Evolutionary conservation across 306 rosid genomes (phyloP), one percentile per base, ranked within the genome.

Genomic region (Senna tora): DNA sequence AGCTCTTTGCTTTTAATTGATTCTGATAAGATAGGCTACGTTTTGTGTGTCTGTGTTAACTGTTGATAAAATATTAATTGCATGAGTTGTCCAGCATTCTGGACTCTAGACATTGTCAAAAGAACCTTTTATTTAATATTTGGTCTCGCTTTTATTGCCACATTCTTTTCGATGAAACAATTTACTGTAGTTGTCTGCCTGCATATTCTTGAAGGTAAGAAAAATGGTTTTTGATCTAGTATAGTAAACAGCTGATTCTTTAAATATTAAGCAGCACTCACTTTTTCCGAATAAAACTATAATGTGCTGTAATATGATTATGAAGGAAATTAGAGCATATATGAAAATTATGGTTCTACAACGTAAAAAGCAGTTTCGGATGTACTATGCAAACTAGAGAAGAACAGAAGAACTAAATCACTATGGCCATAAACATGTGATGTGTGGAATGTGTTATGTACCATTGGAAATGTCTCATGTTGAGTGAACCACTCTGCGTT

Each of bases 21-120:
- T 14, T 17, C 9, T 62, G 16, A 9, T 11, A 16, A 5, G 55
- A 19, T 39, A 19, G 8, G 16, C 19, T 46, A 11, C 39, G 51
- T 22, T 62, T n/a, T n/a, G n/a, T n/a, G n/a, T n/a, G n/a, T n/a
- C n/a, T n/a, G n/a, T n/a, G n/a, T n/a, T n/a, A n/a, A n/a, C n/a
- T n/a, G n/a, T n/a, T n/a, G 30, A 25, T 25, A 3, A 25, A 25
- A 25, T 17, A 5, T 14, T 12, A 25, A 55, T 28, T 8, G 2
- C 25, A 55, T 16, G 25, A 28, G 25, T 55, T 55, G 61, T 25
- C 61, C 61, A 13, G 61, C 61, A 12, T 28, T 55, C 38, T 55
- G 61, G 38, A 55, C 17, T 16, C 38, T 25, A 55, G 61, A 17
- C 38, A 25, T 25, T 55, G 39, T 38, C 22, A 25, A 69, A 51